phyloP scores from a whole-genome alignment of 2,329 filamentous ascomycete species.

The Hypoxylon sp. region DNA sequence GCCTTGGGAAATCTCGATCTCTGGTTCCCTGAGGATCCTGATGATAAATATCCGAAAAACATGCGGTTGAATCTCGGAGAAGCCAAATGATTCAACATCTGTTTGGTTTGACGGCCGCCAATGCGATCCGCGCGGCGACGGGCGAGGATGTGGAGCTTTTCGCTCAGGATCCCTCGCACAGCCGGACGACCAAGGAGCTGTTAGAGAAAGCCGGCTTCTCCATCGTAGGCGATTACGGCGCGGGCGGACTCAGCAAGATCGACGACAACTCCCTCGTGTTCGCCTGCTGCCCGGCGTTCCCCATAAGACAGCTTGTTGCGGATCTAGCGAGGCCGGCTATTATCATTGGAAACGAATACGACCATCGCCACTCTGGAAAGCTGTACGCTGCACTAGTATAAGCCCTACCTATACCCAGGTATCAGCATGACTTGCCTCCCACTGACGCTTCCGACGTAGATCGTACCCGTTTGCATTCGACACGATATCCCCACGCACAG shows the following conservation, averaged over 20 bases:
- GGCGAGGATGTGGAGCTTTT: constrained; percentile 36
- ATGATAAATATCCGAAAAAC: too few relatives aligned
- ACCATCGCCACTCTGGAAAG: neutral
- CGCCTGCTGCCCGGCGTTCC: constrained; percentile 49
- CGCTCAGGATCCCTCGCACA: constrained; percentile 46
- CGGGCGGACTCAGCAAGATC: constrained; percentile 52
- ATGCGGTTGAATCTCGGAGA: too few relatives aligned
- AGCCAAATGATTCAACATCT: constrained; percentile 40
- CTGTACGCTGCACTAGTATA: neutral
- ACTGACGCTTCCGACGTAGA: constrained; percentile 10
- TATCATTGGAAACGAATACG: constrained; percentile 12
- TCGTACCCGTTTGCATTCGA: constrained; percentile 15
- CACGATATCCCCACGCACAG: constrained; percentile 37
- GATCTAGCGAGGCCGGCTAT: constrained; percentile 52
- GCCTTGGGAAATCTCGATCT: constrained; percentile 43
- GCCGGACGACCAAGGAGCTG: constrained; percentile 11
- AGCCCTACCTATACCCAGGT: neutral
- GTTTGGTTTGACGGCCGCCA: constrained; percentile 42
- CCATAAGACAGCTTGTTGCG: constrained; percentile 54
- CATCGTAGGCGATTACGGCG: constrained; percentile 43
- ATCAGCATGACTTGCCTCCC: neutral
- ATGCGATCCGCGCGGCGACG: neutral
- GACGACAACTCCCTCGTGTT: constrained; percentile 54
- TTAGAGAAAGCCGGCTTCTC: constrained; percentile 40
- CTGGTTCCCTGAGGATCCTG: neutral